A percentile compares a stretch with the other conserved stretches of the same genome.
These are phyloP conservation scores for Xylariaceae sp. DNA, from an alignment of 2,329 filamentous ascomycete species.

Conservation along the genomic window DNA sequence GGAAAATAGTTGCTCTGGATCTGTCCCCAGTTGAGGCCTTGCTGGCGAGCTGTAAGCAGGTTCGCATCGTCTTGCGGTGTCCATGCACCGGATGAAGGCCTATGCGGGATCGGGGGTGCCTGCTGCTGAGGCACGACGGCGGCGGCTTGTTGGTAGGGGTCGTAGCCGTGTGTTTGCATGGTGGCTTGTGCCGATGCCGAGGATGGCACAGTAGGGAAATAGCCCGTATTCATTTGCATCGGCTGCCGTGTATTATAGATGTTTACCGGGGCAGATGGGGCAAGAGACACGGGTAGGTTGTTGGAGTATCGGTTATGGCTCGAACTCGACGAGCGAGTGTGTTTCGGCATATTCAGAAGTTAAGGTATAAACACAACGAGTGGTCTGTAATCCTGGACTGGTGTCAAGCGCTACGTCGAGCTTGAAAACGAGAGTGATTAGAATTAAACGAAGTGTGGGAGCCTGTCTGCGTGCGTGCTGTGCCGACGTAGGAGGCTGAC, in stretches of 20 bases:
- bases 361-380: constrained; percentile 5
- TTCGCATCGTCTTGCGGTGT: constrained; percentile 68
- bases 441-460: constrained; percentile 19
- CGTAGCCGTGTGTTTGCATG: constrained; percentile 36
- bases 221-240: constrained; percentile 33
- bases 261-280: constrained; percentile 34
- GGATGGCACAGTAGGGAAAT: constrained; percentile 33
- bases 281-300: constrained; percentile 35
- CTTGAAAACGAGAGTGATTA: constrained; percentile 20
- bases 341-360: constrained; percentile 41
- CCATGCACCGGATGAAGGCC: constrained; percentile 66
- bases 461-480: too few relatives aligned
- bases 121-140: constrained; percentile 28
- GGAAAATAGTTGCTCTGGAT: constrained; percentile 76
- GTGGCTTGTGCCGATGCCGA: constrained; percentile 28
- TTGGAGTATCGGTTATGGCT: constrained; percentile 31
- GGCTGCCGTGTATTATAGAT: constrained; percentile 38
- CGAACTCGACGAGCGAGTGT: constrained; percentile 37
- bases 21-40: constrained; percentile 78
- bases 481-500: background rate
- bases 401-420: constrained; percentile 11
- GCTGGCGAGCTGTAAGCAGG: constrained; percentile 65
- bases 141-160: constrained; percentile 32
- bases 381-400: constrained; percentile 9
- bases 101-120: constrained; percentile 38